Evolutionary conservation across 1,284 basidiomycete species (phyloP).

Genomic region (Mrakiaceae sp.): DNA sequence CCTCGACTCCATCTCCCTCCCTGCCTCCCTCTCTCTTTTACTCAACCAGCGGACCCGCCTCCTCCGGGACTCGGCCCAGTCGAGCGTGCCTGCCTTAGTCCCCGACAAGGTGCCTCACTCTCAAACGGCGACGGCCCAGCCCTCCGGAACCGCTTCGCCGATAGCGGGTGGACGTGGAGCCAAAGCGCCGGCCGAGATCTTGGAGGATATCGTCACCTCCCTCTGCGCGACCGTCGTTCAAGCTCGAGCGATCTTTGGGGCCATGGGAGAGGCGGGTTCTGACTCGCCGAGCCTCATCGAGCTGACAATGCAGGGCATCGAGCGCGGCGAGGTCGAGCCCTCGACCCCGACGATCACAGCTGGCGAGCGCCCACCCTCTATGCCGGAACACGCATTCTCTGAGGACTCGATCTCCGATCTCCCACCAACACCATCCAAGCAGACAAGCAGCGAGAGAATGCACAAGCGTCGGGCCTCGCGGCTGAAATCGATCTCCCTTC

Average conservation of each 20-base stretch:
- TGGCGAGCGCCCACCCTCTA: too few species aligned
- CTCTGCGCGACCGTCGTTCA: constrained; percentile 27
- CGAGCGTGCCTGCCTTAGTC: too few species aligned
- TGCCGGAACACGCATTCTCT: neutral
- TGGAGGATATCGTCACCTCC: constrained; percentile 23
- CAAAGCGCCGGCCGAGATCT: neutral
- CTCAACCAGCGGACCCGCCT: constrained; percentile 60
- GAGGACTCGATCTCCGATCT: neutral
- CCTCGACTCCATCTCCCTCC: constrained; percentile 64
- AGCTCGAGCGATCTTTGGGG: constrained; percentile 24
- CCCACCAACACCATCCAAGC: constrained; percentile 13
- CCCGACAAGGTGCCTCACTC: too few species aligned
- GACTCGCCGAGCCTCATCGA: constrained; percentile 25
- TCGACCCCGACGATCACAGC: neutral
- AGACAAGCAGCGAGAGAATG: neutral
- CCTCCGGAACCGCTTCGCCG: too few species aligned
- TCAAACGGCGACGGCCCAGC: too few species aligned
- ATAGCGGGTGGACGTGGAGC: too few species aligned
- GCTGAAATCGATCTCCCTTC: constrained; percentile 30
- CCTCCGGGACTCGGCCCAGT: constrained; percentile 36
- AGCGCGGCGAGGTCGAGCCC: constrained; percentile 25
- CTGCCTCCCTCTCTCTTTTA: constrained; percentile 56
- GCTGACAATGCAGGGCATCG: constrained; percentile 29
- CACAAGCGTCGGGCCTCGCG: constrained; percentile 28
- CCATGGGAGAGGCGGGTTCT: neutral